These are phyloP conservation scores for Aspergillus carbonarius DNA, from an alignment of 2,329 filamentous ascomycete genomes.

Conservation along the genomic window DNA sequence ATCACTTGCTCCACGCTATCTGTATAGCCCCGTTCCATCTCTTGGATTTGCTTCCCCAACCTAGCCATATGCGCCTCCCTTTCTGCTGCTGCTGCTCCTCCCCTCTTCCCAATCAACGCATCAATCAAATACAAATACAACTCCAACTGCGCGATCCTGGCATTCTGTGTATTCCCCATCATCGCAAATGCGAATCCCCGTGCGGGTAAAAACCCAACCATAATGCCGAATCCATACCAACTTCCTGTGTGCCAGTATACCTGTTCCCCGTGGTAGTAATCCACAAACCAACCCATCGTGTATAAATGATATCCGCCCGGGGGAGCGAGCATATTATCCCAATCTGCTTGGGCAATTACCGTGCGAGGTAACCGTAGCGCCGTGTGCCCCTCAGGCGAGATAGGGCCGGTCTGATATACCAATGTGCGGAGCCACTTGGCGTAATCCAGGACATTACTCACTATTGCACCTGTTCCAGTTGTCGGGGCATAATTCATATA, in stretches of 20 bases:
- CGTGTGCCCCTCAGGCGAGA: conserved; percentile 17
- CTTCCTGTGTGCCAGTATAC: conserved; percentile 24
- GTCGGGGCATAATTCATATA: conserved; percentile 18
- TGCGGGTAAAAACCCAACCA: conserved; percentile 25
- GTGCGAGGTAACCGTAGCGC: conserved; percentile 16
- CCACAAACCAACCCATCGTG: conserved; percentile 25
- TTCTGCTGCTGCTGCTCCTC: background rate
- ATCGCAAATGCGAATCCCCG: conserved; percentile 23
- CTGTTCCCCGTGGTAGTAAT: conserved; percentile 21
- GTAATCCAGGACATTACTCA: conserved; percentile 29
- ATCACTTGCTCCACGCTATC: conserved; percentile 5
- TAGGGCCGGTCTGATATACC: conserved; percentile 18
- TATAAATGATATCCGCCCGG: conserved; percentile 15
- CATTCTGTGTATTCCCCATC: conserved; percentile 22
- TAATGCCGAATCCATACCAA: conserved; percentile 22
- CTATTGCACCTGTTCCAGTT: conserved; percentile 23
- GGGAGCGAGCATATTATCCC: conserved; percentile 9
- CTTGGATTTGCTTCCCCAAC: conserved; percentile 1
- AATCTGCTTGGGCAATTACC: conserved; percentile 4
- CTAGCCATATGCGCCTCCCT: conserved; percentile 5
- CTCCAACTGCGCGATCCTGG: conserved; percentile 10
- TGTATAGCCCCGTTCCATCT: background rate
- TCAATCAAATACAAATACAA: conserved; percentile 18
- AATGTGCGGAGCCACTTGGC: conserved; percentile 24
- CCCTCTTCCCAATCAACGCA: conserved; percentile 12